Conservation (phyloP, 2,329 filamentous ascomycete genomes). For the Trichoderma koningiopsis region DNA sequence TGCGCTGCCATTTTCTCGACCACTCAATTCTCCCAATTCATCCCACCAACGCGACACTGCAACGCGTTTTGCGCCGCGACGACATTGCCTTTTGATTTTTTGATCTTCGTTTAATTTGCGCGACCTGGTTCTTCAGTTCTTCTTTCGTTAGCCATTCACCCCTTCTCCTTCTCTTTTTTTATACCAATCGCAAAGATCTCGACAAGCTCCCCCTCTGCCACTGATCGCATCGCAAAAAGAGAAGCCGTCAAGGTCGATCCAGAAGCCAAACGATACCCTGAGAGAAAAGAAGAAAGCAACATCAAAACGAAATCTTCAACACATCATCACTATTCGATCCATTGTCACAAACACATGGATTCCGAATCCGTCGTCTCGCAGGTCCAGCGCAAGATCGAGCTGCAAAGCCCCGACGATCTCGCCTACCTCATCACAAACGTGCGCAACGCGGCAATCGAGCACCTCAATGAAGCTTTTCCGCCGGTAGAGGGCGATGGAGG, state of each 20-base stretch:
- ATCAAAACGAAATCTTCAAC: not conserved
- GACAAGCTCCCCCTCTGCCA: not conserved
- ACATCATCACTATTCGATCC: not conserved
- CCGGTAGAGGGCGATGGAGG: constrained; percentile 53
- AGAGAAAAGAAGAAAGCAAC: not conserved
- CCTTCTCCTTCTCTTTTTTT: not conserved
- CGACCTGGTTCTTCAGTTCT: too few relatives aligned
- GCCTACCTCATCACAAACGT: constrained; percentile 70
- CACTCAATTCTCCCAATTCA: not conserved
- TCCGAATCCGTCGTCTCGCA: constrained; percentile 41
- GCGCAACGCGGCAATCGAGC: constrained; percentile 66
- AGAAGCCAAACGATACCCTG: not conserved
- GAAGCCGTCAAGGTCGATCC: not conserved
- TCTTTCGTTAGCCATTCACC: not conserved
- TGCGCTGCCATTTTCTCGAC: not conserved
- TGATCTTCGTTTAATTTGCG: not conserved
- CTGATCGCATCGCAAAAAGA: not conserved
- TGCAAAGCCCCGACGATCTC: constrained; percentile 75
- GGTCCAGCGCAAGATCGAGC: constrained; percentile 73
- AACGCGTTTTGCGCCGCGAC: constrained; percentile 13
- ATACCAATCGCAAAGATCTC: not conserved
- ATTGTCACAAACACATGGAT: constrained; percentile 35
- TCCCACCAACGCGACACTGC: constrained; percentile 21
- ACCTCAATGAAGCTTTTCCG: constrained; percentile 69
- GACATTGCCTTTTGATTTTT: not conserved